Base-by-base conservation (phyloP, 2,329 filamentous ascomycete genomes). In the Venturia asperata region DNA sequence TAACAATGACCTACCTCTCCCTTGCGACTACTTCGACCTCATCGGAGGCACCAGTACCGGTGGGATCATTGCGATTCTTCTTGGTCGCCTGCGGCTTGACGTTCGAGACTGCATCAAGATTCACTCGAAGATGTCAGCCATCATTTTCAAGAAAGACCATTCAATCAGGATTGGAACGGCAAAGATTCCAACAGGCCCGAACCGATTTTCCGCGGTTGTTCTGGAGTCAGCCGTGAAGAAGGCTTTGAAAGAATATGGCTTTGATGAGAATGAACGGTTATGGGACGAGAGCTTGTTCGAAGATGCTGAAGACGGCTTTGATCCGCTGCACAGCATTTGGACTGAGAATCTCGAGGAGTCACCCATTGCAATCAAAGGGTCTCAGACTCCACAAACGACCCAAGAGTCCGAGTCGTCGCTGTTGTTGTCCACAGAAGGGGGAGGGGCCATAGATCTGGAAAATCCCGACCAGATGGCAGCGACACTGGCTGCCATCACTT, bases 241-340 rank as follows among this genome's bases (percentile, higher is more conserved):
- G 1, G 71, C 74, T 0, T 68, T 77, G 27, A 70, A 69, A 19
- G 71, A 72, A 6, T 67, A 76, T 0, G 71, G 70, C 11, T 77
- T 74, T 52, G 66, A 70, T 37, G 71, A 75, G 63, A 66, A 77
- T 64, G 74, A 76, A 60, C 64, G 70, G n/a, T 76, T 77, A 74
- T 77, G 75, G 75, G 75, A 77, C 39, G 74, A 76, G 58, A 72
- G 72, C 1, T 67, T 76, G 1, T 77, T 77, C 43, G 74, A 77
- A 67, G 74, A 77, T 62, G 63, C 74, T 27, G 71, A 74, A 9
- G 67, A 61, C 9, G 69, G 72, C 21, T 58, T 27, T 21, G 64
- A 72, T 10, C 70, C 70, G 19, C 64, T 63, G 4, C 69, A 75
- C 61, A 77, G 71, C 56, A 77, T 77, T 11, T 77, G 75, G 75